These are phyloP conservation scores for Mortierella antarctica DNA, from an alignment of 192 early-diverging fungal genomes.

Conservation along the genomic window DNA sequence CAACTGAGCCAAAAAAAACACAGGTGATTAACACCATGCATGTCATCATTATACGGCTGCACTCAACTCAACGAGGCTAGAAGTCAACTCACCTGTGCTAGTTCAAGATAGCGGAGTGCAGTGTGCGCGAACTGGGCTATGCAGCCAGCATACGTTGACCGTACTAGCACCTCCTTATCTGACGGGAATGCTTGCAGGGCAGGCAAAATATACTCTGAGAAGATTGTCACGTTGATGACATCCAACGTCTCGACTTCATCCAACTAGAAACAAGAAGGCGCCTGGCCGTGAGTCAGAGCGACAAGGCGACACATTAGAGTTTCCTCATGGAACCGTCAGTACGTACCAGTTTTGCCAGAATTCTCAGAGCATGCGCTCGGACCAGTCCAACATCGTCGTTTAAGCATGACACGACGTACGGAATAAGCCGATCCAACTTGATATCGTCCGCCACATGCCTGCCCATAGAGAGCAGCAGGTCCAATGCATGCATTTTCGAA, in stretches of 20 bases:
- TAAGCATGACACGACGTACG: constrained; percentile 76
- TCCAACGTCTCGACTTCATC: constrained; percentile 81
- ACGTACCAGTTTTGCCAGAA: constrained; percentile 76
- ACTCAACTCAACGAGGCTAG: too few species aligned
- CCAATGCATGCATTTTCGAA: constrained; percentile 77
- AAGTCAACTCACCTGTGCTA: constrained; percentile 69
- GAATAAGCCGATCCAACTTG: constrained; percentile 81
- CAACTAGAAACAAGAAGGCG: constrained; percentile 57
- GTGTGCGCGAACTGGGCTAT: constrained; percentile 84
- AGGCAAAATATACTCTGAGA: constrained; percentile 91
- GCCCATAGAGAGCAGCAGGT: constrained; percentile 76
- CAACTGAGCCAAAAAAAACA: constrained; percentile 26
- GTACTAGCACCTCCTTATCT: constrained; percentile 81
- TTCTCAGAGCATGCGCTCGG: constrained; percentile 69
- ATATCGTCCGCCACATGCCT: constrained; percentile 76
- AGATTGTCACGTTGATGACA: constrained; percentile 85
- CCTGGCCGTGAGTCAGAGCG: neutral
- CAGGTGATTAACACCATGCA: neutral
- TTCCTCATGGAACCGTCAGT: neutral
- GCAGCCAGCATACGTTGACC: constrained; percentile 85
- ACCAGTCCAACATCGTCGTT: constrained; percentile 73
- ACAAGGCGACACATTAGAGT: neutral
- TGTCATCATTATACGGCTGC: too few species aligned
- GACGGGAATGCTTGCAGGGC: constrained; percentile 72
- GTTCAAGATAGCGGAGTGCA: constrained; percentile 76